phyloP scores from a whole-genome alignment of 2,329 filamentous ascomycete genomes.

The Cephalotrichum gorgonifer region DNA sequence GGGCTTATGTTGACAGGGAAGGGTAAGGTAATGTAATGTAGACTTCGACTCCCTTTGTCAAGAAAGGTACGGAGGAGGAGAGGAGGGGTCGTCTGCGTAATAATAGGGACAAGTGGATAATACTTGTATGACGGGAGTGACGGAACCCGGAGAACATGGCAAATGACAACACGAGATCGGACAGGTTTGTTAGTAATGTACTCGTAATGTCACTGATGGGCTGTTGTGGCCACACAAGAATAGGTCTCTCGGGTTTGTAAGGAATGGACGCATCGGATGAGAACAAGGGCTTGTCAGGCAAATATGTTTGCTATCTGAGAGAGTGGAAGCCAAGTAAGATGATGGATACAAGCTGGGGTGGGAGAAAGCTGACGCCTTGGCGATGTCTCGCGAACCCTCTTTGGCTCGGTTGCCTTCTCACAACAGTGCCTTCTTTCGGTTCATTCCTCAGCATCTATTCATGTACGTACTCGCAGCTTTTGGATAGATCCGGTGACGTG shows the following conservation, averaged over 20 bases:
- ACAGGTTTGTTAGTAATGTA: not conserved
- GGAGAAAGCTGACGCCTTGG: not conserved
- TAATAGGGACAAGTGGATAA: too few species aligned
- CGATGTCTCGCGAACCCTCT: not conserved
- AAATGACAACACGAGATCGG: not conserved
- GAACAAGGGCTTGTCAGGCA: not conserved
- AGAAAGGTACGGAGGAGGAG: constrained; percentile 5
- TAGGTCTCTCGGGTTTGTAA: too few species aligned
- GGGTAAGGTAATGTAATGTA: not conserved
- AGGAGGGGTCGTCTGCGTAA: too few species aligned
- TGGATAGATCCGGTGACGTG: not conserved
- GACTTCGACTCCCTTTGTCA: not conserved
- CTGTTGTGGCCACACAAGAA: too few species aligned
- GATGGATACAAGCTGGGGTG: not conserved
- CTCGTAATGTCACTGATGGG: not conserved
- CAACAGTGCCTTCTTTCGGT: not conserved
- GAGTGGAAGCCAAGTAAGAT: not conserved
- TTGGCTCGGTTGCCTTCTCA: not conserved
- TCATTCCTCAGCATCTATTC: too few species aligned
- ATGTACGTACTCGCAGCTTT: too few species aligned
- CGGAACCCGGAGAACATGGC: constrained; percentile 6
- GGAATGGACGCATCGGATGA: not conserved
- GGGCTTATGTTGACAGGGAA: constrained; percentile 3
- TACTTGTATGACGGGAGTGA: constrained; percentile 6
- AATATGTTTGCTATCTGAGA: not conserved